phyloP scores from a whole-genome alignment of 345 rosid species.

The Melaleuca alternifolia region DNA sequence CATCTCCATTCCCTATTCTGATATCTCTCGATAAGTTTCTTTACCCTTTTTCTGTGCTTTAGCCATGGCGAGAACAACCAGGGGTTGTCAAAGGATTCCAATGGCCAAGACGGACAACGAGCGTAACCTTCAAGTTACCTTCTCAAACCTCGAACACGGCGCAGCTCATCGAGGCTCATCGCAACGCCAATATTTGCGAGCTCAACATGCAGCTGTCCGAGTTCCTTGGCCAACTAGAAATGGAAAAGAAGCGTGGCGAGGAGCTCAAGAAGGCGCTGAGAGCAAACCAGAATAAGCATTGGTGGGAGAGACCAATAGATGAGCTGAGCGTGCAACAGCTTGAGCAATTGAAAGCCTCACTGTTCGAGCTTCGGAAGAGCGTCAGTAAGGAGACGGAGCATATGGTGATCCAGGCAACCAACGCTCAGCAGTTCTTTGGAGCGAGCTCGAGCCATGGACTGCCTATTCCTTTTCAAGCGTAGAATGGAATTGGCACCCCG shows the following conservation, averaged over 20 bases:
- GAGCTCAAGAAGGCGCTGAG: constrained; percentile 2
- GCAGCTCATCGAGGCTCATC: constrained; percentile 17
- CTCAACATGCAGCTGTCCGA: constrained; percentile 15
- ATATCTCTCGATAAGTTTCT: neutral
- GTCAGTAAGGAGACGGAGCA: constrained; percentile 3
- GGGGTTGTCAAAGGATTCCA: constrained; percentile 26
- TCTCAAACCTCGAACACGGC: constrained; percentile 21
- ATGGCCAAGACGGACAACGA: constrained; percentile 22
- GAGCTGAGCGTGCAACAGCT: constrained; percentile 12
- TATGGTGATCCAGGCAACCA: constrained; percentile 1
- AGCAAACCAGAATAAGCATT: neutral
- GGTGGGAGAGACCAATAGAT: constrained; percentile 21
- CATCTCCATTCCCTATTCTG: neutral
- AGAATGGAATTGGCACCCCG: neutral
- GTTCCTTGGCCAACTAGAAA: constrained; percentile 10
- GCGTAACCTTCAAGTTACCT: constrained; percentile 32
- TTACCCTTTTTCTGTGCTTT: neutral
- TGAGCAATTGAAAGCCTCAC: constrained; percentile 4
- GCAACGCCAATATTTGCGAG: constrained; percentile 11
- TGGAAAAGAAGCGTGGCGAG: constrained; percentile 15
- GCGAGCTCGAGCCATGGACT: neutral
- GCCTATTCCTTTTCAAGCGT: neutral
- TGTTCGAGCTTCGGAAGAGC: constrained; percentile 15
- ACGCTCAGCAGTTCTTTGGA: neutral
- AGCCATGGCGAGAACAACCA: constrained; percentile 9